Evolutionary conservation across 257 asterid species (phyloP).

Genomic region (Scutellaria barbata): DNA sequence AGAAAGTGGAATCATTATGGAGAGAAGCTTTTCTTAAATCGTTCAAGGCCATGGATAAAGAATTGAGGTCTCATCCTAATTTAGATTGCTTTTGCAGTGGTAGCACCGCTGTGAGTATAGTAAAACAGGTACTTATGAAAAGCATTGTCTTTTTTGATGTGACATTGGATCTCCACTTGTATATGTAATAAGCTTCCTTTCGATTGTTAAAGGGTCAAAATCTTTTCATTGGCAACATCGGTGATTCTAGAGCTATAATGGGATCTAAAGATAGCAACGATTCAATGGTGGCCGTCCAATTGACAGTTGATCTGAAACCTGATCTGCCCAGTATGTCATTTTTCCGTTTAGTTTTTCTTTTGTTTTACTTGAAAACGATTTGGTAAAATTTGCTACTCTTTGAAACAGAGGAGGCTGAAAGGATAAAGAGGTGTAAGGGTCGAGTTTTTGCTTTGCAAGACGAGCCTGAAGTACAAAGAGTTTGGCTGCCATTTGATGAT

Average conservation of each 20-base stretch:
- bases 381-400: not conserved
- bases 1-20: slow-evolving; percentile 63
- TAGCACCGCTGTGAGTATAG: slow-evolving; percentile 86
- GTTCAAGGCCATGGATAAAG: slow-evolving; percentile 92
- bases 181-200: slow-evolving; percentile 12
- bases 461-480: slow-evolving; percentile 97
- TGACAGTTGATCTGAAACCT: slow-evolving; percentile 98
- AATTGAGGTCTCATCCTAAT: slow-evolving; percentile 84
- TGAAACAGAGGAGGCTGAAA: slow-evolving; percentile 89
- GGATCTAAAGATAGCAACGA: slow-evolving; percentile 81
- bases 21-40: slow-evolving; percentile 90
- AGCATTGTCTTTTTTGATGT: not conserved
- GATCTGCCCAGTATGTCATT: slow-evolving; percentile 80
- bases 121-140: slow-evolving; percentile 68
- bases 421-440: slow-evolving; percentile 93
- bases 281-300: slow-evolving; percentile 77
- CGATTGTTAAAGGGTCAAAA: slow-evolving; percentile 64
- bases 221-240: slow-evolving; percentile 87
- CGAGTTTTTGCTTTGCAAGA: slow-evolving; percentile 97
- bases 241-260: slow-evolving; percentile 95
- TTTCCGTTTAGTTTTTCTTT: not conserved
- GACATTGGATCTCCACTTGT: slow-evolving; percentile 12
- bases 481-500: slow-evolving; percentile 97
- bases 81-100: slow-evolving; percentile 98
- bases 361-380: not conserved